Evolutionary conservation across 805 yeast species (phyloP), one percentile per base, ranked within the genome.

Genomic region (Clavispora vitiphila): DNA sequence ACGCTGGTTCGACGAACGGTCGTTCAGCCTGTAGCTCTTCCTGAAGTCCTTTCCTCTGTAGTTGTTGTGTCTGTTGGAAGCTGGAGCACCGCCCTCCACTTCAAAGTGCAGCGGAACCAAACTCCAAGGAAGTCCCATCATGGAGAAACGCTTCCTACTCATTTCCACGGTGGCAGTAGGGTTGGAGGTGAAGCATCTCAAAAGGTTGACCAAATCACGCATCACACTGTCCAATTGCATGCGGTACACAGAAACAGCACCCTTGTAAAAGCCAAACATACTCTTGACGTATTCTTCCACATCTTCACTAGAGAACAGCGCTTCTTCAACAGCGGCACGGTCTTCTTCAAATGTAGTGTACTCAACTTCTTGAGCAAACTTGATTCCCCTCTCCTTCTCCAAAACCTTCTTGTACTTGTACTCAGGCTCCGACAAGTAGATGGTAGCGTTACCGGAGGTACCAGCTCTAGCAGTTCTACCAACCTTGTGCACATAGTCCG

Each of bases 391-490:
- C 43, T 71, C 60, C 37, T 64, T 48, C 25, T 54, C 60, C 55
- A 87, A 71, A 2, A 67, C 64, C 30, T 64, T 61, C 30, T 79
- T 62, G 60, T 78, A 89, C 25, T 74, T 72, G 27, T 64, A 50
- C 60, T 89, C 96, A 37, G 67, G 62, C 47, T 72, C 61, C 23
- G 83, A 69, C 37, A 80, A 54, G 57, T 78, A 81, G 44, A 85
- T 60, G 12, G 78, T 62, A 5, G 96, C 86, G 37, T 74, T 70
- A 48, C 98, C 98, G 19, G 72, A 67, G 44, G 76, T 74, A 42
- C 96, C 96, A 41, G 90, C 95, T 67, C 98, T 80, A 34, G 95
- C 98, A 12, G 97, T 91, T 73, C 98, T 82, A 46, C 98, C 98
- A 57, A 91, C 83, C 63, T 96, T 83, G 66, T 91, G 98, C 44